phyloP scores from a whole-genome alignment of 768 basidiomycete genomes.

The Leccinum imitatum region DNA sequence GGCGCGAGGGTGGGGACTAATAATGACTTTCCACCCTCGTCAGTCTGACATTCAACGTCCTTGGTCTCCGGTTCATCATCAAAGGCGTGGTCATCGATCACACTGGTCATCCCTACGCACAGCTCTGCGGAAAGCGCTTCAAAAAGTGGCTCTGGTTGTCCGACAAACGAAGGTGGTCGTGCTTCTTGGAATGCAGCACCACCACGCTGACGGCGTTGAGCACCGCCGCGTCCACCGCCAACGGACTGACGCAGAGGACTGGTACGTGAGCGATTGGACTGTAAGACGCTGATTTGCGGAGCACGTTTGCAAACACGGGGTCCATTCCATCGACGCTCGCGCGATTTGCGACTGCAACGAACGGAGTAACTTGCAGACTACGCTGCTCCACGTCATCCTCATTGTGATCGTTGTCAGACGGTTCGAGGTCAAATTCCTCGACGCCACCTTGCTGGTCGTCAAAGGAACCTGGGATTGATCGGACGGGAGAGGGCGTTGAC shows the following conservation, averaged over 20 bases:
- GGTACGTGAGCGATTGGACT: constrained; percentile 42
- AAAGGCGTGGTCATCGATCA: constrained; percentile 40
- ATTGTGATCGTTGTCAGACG: constrained; percentile 23
- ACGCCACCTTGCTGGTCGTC: constrained; percentile 13
- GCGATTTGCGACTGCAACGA: constrained; percentile 51
- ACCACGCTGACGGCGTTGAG: constrained; percentile 56
- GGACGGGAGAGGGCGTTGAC: constrained; percentile 30
- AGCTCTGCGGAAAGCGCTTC: constrained; percentile 72
- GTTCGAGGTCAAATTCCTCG: constrained; percentile 25
- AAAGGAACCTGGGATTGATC: constrained; percentile 36
- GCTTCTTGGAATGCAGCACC: constrained; percentile 70
- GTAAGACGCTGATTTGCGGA: constrained; percentile 52
- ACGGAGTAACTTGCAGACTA: constrained; percentile 35
- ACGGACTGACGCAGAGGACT: constrained; percentile 65
- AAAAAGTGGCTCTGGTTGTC: constrained; percentile 68
- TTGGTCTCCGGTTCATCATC: constrained; percentile 49
- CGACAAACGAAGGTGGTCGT: constrained; percentile 68
- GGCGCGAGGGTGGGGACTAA: constrained; percentile 31
- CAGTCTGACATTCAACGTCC: constrained; percentile 70
- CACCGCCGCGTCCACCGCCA: constrained; percentile 49
- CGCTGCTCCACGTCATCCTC: constrained; percentile 30
- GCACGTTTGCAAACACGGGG: constrained; percentile 77
- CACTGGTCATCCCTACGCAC: constrained; percentile 45
- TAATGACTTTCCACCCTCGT: constrained; percentile 36
- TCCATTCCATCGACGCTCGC: constrained; percentile 86